Evolutionary conservation across 2,329 filamentous ascomycete genomes (phyloP), one percentile per base, ranked within the genome.

Genomic region (Chaetomium strumarium): DNA sequence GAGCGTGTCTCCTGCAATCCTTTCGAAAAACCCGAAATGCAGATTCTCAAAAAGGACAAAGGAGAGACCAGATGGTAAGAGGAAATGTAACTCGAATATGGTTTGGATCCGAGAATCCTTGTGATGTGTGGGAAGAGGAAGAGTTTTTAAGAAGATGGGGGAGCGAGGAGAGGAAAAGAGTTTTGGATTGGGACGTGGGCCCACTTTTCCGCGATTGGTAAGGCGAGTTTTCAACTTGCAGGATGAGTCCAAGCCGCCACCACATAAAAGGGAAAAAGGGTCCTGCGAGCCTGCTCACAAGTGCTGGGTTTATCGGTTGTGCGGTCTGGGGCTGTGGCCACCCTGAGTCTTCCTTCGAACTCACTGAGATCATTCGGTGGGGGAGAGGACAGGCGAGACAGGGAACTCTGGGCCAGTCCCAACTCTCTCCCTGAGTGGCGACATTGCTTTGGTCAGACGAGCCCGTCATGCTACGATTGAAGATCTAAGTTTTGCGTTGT

Each of bases 11-110:
- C 67, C 67, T 61, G 58, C 63, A 56, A 66, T 70, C 68, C 64
- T 72, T 73, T 68, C 63, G 64, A 72, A 72, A 64, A 69, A 67
- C 66, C 58, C 49, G 37, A 66, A 65, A 62, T 44, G 60, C 61
- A 65, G 62, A 64, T 69, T 71, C 74, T 75, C 69, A 65, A 37
- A 69, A 72, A 74, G 69, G 66, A 67, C 70, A 63, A 70, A 67
- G 61, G 65, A 66, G 70, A 69, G 69, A 71, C 66, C n/a, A 62
- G 65, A 58, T 60, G 60, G 62, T 62, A 68, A 62, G 57, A 54
- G 56, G 58, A 62, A 63, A 63, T 60, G 57, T 56, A 52, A 51
- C 48, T 60, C 56, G 59, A 38, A 45, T 55, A 41, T 36, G 56
- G 60, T 57, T 59, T 68, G 62, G 63, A 66, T 66, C 63, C 56